phyloP scores from a whole-genome alignment of 108 stramenopile species.

The Fragilariopsis cylindrus region DNA sequence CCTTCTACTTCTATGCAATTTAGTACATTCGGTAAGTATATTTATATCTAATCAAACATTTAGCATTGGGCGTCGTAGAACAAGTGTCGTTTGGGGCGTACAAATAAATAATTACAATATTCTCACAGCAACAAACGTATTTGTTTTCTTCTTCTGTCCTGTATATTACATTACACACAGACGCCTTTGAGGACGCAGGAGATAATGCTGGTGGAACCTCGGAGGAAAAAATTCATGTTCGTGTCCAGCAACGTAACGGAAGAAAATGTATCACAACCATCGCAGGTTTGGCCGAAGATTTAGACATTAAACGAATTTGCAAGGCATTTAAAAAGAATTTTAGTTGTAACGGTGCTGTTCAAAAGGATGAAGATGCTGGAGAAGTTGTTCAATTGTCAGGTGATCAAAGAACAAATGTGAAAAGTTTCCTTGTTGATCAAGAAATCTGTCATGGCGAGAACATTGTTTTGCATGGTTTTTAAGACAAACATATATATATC shows the following conservation, averaged over 20 bases:
- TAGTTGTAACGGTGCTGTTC: conserved; percentile 97
- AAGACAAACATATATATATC: conserved; percentile 18
- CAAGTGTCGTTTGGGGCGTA: background rate
- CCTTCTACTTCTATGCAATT: conserved; percentile 11
- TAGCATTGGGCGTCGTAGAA: background rate
- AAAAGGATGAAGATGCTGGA: conserved; percentile 90
- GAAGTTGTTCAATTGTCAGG: conserved; percentile 98
- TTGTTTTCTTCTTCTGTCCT: background rate
- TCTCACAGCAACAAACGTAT: background rate
- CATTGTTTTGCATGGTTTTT: conserved; percentile 91
- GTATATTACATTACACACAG: conserved; percentile 28
- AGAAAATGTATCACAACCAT: conserved; percentile 99
- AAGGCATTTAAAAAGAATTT: conserved; percentile 99
- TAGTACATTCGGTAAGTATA: conserved; percentile 19
- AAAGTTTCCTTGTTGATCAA: conserved; percentile 94
- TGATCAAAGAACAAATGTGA: conserved; percentile 97
- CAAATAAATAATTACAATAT: background rate
- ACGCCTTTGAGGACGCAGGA: conserved; percentile 87
- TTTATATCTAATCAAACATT: background rate
- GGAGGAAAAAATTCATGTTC: conserved; percentile 95
- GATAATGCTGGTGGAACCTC: conserved; percentile 63
- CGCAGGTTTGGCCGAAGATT: conserved; percentile 95
- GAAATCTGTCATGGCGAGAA: conserved; percentile 89
- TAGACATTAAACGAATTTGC: conserved; percentile 97
- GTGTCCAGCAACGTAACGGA: conserved; percentile 98